phyloP scores from a whole-genome alignment of 1,139 yeast genomes.

The Diutina ranongensis region DNA sequence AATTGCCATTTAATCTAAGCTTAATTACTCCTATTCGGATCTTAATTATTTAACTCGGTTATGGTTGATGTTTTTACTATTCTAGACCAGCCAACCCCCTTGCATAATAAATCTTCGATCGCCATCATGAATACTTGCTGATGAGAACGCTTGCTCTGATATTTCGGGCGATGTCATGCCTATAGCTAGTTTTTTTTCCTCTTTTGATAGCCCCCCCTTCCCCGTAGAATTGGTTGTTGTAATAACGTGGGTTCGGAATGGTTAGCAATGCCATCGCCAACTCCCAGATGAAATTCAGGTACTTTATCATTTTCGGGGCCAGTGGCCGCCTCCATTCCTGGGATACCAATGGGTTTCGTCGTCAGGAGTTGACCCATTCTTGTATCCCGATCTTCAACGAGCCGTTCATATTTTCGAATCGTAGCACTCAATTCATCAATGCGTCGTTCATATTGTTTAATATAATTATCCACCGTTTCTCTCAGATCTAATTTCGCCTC shows the following conservation, averaged over 20 bases:
- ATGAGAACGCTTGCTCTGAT: too few relatives aligned
- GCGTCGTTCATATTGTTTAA: not conserved
- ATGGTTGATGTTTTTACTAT: too few relatives aligned
- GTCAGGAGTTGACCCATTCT: not conserved
- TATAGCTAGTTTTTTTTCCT: not conserved
- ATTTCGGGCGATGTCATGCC: too few relatives aligned
- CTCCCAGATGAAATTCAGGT: not conserved
- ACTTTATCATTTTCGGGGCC: too few relatives aligned
- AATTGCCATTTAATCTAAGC: too few relatives aligned
- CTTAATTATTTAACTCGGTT: too few relatives aligned
- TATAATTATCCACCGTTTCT: not conserved
- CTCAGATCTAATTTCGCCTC: not conserved
- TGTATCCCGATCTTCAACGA: not conserved
- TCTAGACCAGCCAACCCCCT: too few relatives aligned
- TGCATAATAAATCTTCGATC: too few relatives aligned
- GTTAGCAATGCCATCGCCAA: not conserved
- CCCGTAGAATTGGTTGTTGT: not conserved
- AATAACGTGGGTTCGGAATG: not conserved
- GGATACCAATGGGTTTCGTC: not conserved
- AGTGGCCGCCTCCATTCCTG: not conserved
- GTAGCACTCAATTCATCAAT: not conserved
- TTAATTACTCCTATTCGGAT: too few relatives aligned
- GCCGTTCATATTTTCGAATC: not conserved
- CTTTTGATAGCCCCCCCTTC: not conserved
- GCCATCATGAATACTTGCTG: too few relatives aligned